phyloP scores from a whole-genome alignment of 108 stramenopile genomes.

The Hondaea fermentalgiana region DNA sequence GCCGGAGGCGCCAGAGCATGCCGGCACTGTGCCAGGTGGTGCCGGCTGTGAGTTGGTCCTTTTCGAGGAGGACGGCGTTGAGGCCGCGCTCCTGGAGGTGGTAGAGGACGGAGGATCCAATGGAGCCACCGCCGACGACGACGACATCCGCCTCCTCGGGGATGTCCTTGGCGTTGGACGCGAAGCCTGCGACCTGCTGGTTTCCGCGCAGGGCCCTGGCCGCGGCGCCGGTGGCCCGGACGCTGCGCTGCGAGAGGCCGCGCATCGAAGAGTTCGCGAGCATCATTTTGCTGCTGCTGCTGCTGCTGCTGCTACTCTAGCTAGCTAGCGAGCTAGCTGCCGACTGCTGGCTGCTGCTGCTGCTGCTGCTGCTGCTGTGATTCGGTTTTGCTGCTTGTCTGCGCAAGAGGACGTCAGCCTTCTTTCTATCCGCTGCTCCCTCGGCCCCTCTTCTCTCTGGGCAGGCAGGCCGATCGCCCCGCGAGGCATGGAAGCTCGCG shows the following conservation, averaged over 20 bases:
- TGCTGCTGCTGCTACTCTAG: too few species aligned
- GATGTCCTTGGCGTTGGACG: background rate
- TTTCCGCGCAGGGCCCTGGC: background rate
- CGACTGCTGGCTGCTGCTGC: too few species aligned
- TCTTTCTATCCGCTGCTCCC: background rate
- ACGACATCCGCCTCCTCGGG: slow-evolving; percentile 24
- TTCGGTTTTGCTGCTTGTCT: too few species aligned
- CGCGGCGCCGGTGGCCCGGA: background rate
- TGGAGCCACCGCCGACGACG: slow-evolving; percentile 31
- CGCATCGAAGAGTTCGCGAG: background rate
- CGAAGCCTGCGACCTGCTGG: background rate
- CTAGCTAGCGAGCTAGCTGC: background rate
- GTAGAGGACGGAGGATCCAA: slow-evolving; percentile 28
- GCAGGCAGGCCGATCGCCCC: too few species aligned
- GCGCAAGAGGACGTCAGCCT: too few species aligned
- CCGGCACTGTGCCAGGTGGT: slow-evolving; percentile 38
- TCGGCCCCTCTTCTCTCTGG: background rate
- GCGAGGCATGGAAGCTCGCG: too few species aligned
- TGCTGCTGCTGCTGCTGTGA: too few species aligned
- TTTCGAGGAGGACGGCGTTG: slow-evolving; percentile 24
- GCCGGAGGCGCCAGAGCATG: slow-evolving; percentile 17
- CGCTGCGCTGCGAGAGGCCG: background rate
- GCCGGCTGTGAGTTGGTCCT: slow-evolving; percentile 25
- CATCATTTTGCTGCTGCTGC: background rate
- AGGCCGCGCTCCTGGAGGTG: slow-evolving; percentile 20